A percentile compares a stretch with the other conserved stretches of the same genome.
phyloP scores from a whole-genome alignment of 2,329 filamentous ascomycete genomes.

The Mariannaea sp. region DNA sequence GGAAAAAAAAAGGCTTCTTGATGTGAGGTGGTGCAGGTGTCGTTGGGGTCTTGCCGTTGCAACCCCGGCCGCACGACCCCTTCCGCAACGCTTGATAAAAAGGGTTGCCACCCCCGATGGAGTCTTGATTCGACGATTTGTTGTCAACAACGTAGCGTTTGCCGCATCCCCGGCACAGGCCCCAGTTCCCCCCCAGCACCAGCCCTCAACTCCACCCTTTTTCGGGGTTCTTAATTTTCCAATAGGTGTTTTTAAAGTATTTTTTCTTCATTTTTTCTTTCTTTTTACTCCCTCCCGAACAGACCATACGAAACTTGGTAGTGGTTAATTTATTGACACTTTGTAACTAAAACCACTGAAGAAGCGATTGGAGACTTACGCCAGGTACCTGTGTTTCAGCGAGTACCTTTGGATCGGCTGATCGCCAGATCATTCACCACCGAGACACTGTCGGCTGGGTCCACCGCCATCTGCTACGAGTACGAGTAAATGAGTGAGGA shows the following conservation, averaged over 20 bases:
- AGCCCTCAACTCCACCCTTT: background rate
- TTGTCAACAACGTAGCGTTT: constrained; percentile 32
- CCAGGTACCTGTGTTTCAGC: constrained; percentile 16
- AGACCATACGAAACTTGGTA: too few species aligned
- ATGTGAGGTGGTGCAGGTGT: constrained; percentile 8
- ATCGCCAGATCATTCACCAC: constrained; percentile 26
- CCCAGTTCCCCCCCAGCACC: constrained; percentile 9
- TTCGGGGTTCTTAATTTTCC: background rate
- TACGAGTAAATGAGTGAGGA: background rate
- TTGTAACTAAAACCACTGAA: too few species aligned
- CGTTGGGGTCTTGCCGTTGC: constrained; percentile 16
- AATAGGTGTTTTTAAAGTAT: too few species aligned
- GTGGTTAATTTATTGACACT: too few species aligned
- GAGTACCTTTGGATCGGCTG: constrained; percentile 25
- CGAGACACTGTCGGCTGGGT: constrained; percentile 29
- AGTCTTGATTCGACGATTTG: constrained; percentile 39
- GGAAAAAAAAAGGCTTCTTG: constrained; percentile 12
- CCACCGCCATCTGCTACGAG: constrained; percentile 22
- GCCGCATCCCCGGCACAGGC: constrained; percentile 22
- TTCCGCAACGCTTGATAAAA: constrained; percentile 24
- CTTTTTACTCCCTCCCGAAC: too few species aligned
- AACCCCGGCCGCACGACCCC: constrained; percentile 19
- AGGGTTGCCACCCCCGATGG: constrained; percentile 30
- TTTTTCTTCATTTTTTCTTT: too few species aligned
- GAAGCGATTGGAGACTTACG: constrained; percentile 1